These are phyloP conservation scores for Rubia yunnanensis DNA, from an alignment of 257 asterid species.

Conservation along the genomic window DNA sequence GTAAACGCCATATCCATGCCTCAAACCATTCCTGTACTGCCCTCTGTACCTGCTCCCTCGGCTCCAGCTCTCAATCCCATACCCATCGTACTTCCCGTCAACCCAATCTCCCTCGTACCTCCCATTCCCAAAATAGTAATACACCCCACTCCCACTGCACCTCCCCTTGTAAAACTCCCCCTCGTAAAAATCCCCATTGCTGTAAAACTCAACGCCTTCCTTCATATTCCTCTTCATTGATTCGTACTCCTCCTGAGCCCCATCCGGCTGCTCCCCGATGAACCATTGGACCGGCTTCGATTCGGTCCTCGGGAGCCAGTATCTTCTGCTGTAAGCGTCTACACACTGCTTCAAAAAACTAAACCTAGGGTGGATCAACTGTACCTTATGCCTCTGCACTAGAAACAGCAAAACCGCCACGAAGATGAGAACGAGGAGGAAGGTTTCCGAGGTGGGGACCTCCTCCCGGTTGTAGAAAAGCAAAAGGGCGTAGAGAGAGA, in stretches of 20 bases:
- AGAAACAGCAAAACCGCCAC: slow-evolving; percentile 50
- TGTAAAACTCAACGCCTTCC: slow-evolving; percentile 79
- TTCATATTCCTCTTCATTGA: slow-evolving; percentile 24
- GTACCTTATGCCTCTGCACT: slow-evolving; percentile 36
- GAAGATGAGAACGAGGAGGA: slow-evolving; percentile 48
- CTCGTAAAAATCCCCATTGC: slow-evolving; percentile 82
- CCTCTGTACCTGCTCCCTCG: slow-evolving; percentile 81
- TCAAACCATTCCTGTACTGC: slow-evolving; percentile 68
- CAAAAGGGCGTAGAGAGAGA: slow-evolving; percentile 48
- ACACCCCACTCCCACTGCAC: slow-evolving; percentile 91
- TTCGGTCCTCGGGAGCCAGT: slow-evolving; percentile 34
- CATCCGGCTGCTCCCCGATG: slow-evolving; percentile 49
- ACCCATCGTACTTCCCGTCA: slow-evolving; percentile 82
- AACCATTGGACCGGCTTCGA: slow-evolving; percentile 73
- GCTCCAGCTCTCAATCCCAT: slow-evolving; percentile 86
- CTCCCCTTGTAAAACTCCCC: slow-evolving; percentile 85
- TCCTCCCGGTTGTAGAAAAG: slow-evolving; percentile 40
- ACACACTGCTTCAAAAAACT: slow-evolving; percentile 26
- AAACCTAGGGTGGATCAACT: slow-evolving; percentile 24
- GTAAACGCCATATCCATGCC: slow-evolving; percentile 80
- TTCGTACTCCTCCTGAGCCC: slow-evolving; percentile 10
- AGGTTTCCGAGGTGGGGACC: slow-evolving; percentile 50
- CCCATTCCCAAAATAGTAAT: slow-evolving; percentile 58
- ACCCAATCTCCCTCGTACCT: slow-evolving; percentile 94
- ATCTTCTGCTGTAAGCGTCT: slow-evolving; percentile 26